phyloP scores from a whole-genome alignment of 169 alveolate genomes.

The Plasmodium berghei region DNA sequence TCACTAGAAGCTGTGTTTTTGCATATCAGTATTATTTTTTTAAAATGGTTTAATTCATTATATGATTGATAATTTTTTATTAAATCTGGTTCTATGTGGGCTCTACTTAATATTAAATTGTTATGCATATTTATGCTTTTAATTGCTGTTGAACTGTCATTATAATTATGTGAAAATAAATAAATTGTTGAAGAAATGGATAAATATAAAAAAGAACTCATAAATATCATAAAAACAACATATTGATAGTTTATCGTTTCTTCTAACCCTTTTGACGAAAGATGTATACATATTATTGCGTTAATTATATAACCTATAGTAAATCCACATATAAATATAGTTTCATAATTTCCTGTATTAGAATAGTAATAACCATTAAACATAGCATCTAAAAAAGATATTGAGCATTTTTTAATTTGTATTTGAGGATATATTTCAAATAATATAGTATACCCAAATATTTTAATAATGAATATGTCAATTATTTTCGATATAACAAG shows the following conservation, averaged over 20 bases:
- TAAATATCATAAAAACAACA: constrained; percentile 72
- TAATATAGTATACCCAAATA: constrained; percentile 81
- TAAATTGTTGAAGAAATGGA: constrained; percentile 78
- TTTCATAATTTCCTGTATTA: constrained; percentile 56
- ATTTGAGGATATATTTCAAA: constrained; percentile 81
- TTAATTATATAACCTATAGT: constrained; percentile 84
- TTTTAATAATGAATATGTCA: constrained; percentile 80
- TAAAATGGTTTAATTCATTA: constrained; percentile 53
- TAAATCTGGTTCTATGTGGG: constrained; percentile 43
- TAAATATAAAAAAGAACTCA: constrained; percentile 80
- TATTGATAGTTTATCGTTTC: constrained; percentile 84
- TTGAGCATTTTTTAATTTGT: constrained; percentile 57
- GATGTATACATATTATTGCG: constrained; percentile 79
- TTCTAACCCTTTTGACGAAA: constrained; percentile 81
- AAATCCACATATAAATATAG: constrained; percentile 73
- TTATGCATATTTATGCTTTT: constrained; percentile 12
- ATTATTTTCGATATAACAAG: constrained; percentile 81
- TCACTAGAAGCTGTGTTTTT: constrained; percentile 17
- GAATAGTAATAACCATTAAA: constrained; percentile 53
- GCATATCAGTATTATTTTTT: constrained; percentile 9
- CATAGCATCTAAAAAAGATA: constrained; percentile 56
- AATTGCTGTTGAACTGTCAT: constrained; percentile 6
- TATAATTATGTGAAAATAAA: constrained; percentile 49
- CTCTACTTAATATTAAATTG: constrained; percentile 54
- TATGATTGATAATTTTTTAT: constrained; percentile 31